Conservation (phyloP, 768 basidiomycete species). For the Serendipita sp. region DNA sequence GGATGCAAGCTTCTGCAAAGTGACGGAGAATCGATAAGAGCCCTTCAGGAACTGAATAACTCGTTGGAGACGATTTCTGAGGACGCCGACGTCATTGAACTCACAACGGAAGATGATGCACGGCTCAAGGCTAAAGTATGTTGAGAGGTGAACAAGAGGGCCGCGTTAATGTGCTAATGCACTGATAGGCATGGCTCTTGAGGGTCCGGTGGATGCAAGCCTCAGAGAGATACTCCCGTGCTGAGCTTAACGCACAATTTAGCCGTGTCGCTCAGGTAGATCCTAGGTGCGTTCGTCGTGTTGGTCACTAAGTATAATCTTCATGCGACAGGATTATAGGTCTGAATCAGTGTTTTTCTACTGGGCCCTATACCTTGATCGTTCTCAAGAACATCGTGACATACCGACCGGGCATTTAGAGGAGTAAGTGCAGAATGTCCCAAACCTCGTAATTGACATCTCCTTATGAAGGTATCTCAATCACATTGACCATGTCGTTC, state of each 20-base stretch:
- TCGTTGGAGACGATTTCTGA: slow-evolving; percentile 19
- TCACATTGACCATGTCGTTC: slow-evolving; percentile 26
- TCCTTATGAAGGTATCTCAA: background rate
- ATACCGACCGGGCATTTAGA: background rate
- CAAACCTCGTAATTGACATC: background rate
- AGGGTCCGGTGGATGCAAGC: slow-evolving; percentile 90
- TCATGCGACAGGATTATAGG: slow-evolving; percentile 20
- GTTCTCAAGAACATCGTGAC: slow-evolving; percentile 9
- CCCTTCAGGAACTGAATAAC: slow-evolving; percentile 76
- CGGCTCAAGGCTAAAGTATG: slow-evolving; percentile 57
- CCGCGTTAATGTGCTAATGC: too few relatives aligned
- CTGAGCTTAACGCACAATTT: slow-evolving; percentile 40
- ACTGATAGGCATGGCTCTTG: slow-evolving; percentile 53
- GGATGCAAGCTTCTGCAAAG: slow-evolving; percentile 74
- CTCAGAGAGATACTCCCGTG: slow-evolving; percentile 60
- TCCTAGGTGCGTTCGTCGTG: slow-evolving; percentile 18
- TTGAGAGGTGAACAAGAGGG: background rate
- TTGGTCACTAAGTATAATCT: background rate
- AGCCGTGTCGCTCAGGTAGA: slow-evolving; percentile 21
- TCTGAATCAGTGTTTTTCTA: slow-evolving; percentile 82
- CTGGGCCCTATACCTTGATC: slow-evolving; percentile 75
- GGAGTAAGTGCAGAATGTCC: background rate
- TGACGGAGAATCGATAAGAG: slow-evolving; percentile 62
- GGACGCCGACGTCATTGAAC: slow-evolving; percentile 31
- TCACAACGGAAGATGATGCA: slow-evolving; percentile 39